A percentile compares a stretch with the other conserved stretches of the same genome.
Conservation (phyloP, 1,284 basidiomycete species). For the Dichomitus squalens region DNA sequence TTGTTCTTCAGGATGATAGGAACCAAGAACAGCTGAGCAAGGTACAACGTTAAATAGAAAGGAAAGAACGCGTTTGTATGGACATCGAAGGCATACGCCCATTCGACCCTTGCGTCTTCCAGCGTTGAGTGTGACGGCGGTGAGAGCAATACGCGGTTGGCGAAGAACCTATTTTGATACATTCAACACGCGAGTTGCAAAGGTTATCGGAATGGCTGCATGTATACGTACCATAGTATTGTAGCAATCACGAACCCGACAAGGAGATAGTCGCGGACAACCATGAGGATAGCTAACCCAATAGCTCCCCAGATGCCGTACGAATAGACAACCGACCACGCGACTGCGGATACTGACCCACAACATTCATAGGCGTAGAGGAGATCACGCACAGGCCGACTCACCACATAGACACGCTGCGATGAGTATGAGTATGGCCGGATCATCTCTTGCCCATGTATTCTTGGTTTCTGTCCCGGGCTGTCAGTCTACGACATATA, state of each 20-base stretch:
- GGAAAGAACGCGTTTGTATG: slow-evolving; percentile 96
- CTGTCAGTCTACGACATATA: not conserved
- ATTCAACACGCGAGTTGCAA: not conserved
- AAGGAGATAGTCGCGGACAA: slow-evolving; percentile 85
- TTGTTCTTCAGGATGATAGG: slow-evolving; percentile 82
- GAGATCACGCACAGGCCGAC: slow-evolving; percentile 26
- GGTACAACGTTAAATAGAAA: slow-evolving; percentile 84
- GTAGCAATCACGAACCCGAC: slow-evolving; percentile 76
- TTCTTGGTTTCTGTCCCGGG: slow-evolving; percentile 86
- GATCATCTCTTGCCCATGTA: slow-evolving; percentile 95
- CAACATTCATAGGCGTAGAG: slow-evolving; percentile 2
- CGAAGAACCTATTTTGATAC: slow-evolving; percentile 51
- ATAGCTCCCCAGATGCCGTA: slow-evolving; percentile 59
- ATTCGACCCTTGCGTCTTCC: slow-evolving; percentile 79
- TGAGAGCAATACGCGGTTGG: slow-evolving; percentile 72
- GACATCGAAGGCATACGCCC: slow-evolving; percentile 93
- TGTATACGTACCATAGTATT: slow-evolving; percentile 65
- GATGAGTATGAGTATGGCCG: slow-evolving; percentile 87
- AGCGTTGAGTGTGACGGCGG: slow-evolving; percentile 74
- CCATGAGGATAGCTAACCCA: slow-evolving; percentile 75
- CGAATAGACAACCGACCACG: slow-evolving; percentile 87
- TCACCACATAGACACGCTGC: slow-evolving; percentile 74
- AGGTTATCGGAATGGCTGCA: not conserved
- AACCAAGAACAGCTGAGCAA: slow-evolving; percentile 83
- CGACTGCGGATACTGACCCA: slow-evolving; percentile 67